These are phyloP conservation scores for Primulina eburnea DNA, from an alignment of 257 asterid genomes.

Conservation along the genomic window DNA sequence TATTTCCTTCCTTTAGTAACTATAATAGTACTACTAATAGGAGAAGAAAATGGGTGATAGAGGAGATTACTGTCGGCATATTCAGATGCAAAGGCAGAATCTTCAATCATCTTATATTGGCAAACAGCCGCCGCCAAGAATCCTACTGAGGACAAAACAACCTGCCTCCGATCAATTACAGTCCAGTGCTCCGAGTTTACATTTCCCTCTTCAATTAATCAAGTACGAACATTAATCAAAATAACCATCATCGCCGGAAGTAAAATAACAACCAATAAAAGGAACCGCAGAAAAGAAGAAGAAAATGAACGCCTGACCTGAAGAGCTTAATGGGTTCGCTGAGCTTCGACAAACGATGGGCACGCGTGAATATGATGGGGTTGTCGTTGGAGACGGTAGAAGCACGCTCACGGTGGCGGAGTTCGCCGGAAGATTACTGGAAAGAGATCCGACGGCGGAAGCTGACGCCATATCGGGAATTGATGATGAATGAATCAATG, in stretches of 20 bases:
- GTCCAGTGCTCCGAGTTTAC: constrained; percentile 34
- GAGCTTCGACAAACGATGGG: constrained; percentile 26
- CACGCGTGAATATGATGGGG: constrained; percentile 9
- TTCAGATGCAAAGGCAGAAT: constrained; percentile 60
- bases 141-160: constrained; percentile 55
- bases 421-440: constrained; percentile 31
- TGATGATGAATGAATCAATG: neutral
- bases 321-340: constrained; percentile 26
- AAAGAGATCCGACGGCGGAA: constrained; percentile 44
- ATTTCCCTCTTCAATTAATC: constrained; percentile 37
- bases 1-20: neutral
- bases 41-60: neutral
- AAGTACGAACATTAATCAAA: neutral
- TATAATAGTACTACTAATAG: neutral
- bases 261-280: constrained; percentile 3
- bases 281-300: neutral
- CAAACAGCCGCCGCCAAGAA: constrained; percentile 38
- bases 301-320: constrained; percentile 25
- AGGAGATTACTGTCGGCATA: constrained; percentile 73
- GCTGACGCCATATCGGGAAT: constrained; percentile 37
- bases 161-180: constrained; percentile 53
- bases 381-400: neutral
- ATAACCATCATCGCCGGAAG: neutral
- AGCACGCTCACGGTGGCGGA: constrained; percentile 21
- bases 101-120: constrained; percentile 29